These are phyloP conservation scores for Sporobolomyces roseus DNA, from an alignment of 768 basidiomycete genomes.

Conservation along the genomic window DNA sequence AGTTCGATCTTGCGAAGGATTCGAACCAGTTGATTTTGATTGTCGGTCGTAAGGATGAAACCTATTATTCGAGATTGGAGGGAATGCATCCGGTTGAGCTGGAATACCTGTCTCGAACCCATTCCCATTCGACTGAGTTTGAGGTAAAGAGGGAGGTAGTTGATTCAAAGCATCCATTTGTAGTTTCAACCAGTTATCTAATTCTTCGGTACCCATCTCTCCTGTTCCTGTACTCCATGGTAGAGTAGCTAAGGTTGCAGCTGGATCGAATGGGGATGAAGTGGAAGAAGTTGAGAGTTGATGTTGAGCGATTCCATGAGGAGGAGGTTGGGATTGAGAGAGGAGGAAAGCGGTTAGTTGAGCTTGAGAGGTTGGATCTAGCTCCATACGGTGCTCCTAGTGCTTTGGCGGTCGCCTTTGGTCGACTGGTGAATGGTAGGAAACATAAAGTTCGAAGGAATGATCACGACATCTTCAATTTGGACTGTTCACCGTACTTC, in stretches of 20 bases:
- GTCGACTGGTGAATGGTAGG: no score
- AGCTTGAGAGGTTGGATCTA: not conserved
- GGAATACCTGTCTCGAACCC: not conserved
- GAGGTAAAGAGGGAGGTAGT: not conserved
- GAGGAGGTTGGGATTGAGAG: not conserved
- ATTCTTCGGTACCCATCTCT: not conserved
- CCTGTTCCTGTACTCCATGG: slow-evolving; percentile 3
- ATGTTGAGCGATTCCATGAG: no score
- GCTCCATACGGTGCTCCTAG: not conserved
- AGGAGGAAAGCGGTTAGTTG: slow-evolving; percentile 17
- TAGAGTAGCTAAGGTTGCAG: not conserved
- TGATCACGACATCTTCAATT: no score
- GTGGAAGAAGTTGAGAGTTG: no score
- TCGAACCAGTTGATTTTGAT: not conserved
- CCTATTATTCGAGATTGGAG: slow-evolving; percentile 17
- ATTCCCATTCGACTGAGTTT: not conserved
- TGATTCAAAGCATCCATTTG: not conserved
- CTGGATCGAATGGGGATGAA: not conserved
- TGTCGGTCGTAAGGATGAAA: slow-evolving; percentile 35
- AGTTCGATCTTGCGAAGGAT: not conserved
- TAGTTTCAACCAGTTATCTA: not conserved
- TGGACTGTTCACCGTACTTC: no score
- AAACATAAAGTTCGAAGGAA: not conserved
- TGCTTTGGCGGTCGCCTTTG: no score
- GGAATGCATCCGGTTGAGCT: slow-evolving; percentile 27